These are phyloP conservation scores for Mikania micrantha DNA, from an alignment of 129 eudicot genomes.

Conservation along the genomic window DNA sequence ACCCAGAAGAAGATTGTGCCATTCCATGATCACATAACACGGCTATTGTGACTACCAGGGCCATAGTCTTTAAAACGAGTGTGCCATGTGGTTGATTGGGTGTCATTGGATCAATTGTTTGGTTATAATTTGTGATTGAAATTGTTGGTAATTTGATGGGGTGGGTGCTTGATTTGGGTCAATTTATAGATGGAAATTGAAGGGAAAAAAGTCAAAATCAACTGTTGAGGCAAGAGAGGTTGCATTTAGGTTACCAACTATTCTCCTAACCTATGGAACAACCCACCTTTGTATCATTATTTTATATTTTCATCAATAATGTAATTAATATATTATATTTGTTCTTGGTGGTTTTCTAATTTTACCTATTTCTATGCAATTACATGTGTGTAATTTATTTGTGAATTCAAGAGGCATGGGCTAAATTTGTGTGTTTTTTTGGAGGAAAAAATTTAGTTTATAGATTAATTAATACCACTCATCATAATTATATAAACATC, in stretches of 20 bases:
- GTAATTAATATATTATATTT: neutral
- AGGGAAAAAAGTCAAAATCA: constrained; percentile 9
- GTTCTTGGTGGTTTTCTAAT: neutral
- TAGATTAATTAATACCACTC: too few relatives aligned
- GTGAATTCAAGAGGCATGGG: neutral
- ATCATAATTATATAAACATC: too few relatives aligned
- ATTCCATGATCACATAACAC: constrained; percentile 34
- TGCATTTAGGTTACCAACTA: constrained; percentile 34
- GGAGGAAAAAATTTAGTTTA: too few relatives aligned
- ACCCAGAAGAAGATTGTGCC: constrained; percentile 56
- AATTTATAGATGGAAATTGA: constrained; percentile 8
- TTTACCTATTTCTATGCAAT: neutral
- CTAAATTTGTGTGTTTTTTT: neutral
- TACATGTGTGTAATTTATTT: neutral
- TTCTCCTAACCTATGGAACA: constrained; percentile 12
- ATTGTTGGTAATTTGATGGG: neutral
- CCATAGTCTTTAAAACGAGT: constrained; percentile 6
- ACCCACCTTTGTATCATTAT: neutral
- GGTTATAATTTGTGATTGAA: neutral
- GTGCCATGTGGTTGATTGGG: neutral
- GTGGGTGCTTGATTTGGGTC: constrained; percentile 5
- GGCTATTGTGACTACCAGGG: constrained; percentile 23
- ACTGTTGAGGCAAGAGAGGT: constrained; percentile 14
- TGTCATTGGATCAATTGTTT: constrained; percentile 23
- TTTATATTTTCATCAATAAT: neutral